Base-by-base conservation (phyloP, 805 yeast genomes). In the Schizosaccharomyces osmophilus region DNA sequence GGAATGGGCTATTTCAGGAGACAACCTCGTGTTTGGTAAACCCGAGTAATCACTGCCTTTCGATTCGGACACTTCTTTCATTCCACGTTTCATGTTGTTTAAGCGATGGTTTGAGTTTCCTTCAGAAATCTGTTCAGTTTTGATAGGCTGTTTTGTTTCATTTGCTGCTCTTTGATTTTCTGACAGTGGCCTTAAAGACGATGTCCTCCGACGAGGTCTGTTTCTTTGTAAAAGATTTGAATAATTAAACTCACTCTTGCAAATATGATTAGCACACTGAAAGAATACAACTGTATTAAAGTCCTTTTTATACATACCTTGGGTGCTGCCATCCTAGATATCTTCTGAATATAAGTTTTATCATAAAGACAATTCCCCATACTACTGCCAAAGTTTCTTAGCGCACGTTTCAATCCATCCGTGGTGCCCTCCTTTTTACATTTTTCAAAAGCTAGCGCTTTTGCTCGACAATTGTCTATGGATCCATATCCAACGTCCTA, bases 341-440 rank as follows among this genome's bases (percentile, higher is more conserved):
- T 55, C 4, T 6, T 26, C 24, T 39, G 59, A 22, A 19, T 32
- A 5, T 59, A 59, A 8, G 17, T 22, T 11, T 39, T 62, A 62
- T 72, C 72, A 63, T 73, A 72, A 1, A 74, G 64, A 60, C 77
- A 74, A 64, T 71, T 71, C 0, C 90, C 90, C 63, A 84, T 71
- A 0, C 85, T 82, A 65, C 83, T 80, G 48, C 95, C 95, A 68
- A 87, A 86, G 64, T 84, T 82, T 64, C 94, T 74, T 61, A 89
- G 73, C 15, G 90, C 83, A 60, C 93, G 75, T 71, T 87, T 88
- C 62, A 84, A 71, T 0, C 85, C 96, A 69, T 85, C 89, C 0
- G 89, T 84, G n/a, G 83, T 78, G 0, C 95, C 93, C 67, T 85
- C 93, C 67, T 87, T 85, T 69, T 81, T 82, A 62, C 94, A 84